Conservation (phyloP, 2,329 filamentous ascomycete species). For the Acrocalymma vagum region DNA sequence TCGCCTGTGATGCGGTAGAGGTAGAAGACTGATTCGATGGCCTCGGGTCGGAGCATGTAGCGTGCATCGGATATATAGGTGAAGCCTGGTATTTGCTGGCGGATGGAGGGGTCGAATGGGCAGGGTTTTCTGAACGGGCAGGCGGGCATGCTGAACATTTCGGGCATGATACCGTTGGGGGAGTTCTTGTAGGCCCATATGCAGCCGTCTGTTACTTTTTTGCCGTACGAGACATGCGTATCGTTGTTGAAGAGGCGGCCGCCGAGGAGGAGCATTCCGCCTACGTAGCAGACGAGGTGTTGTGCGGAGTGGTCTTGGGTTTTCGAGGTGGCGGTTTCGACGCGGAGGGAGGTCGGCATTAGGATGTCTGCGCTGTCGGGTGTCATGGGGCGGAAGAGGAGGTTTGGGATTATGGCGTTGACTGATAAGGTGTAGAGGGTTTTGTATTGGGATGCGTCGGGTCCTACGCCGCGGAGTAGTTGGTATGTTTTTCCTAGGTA, state of each 20-base stretch:
- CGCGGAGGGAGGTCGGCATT: conserved; percentile 36
- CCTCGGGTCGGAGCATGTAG: conserved; percentile 74
- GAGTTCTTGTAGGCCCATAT: conserved; percentile 66
- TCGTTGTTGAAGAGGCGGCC: conserved; percentile 64
- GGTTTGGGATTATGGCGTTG: conserved; percentile 49
- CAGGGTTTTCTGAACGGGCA: conserved; percentile 50
- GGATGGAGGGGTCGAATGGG: conserved; percentile 46
- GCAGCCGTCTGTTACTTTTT: conserved; percentile 67
- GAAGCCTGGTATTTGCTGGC: conserved; percentile 57
- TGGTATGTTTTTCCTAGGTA: conserved; percentile 47
- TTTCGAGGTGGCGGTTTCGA: conserved; percentile 31
- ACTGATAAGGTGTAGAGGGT: conserved; percentile 63
- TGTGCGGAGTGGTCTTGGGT: conserved; percentile 26
- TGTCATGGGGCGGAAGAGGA: conserved; percentile 58
- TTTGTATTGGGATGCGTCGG: conserved; percentile 49
- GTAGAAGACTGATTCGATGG: conserved; percentile 79
- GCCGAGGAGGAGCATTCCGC: conserved; percentile 72
- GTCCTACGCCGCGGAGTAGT: conserved; percentile 22
- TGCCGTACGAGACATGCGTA: conserved; percentile 62
- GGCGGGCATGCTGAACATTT: conserved; percentile 60
- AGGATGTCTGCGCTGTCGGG: conserved; percentile 55
- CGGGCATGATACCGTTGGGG: conserved; percentile 66
- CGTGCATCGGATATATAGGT: conserved; percentile 61
- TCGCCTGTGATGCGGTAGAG: conserved; percentile 77
- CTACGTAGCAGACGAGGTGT: conserved; percentile 73